Evolutionary conservation across 2,329 filamentous ascomycete species (phyloP).

Genomic region (Colletotrichum nymphaeae): DNA sequence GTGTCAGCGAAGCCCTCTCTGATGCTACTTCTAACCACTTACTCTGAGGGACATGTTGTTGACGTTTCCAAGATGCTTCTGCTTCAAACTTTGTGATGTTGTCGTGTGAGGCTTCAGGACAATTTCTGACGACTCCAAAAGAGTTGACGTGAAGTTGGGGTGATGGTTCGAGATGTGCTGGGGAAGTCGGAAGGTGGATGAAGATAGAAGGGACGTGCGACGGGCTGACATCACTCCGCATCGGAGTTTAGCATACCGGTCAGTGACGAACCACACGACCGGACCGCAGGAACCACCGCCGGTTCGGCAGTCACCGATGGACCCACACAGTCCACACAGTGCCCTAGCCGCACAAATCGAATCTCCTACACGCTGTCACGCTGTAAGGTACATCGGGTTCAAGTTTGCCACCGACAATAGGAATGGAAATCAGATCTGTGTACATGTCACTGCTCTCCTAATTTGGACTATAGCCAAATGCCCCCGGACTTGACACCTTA

Average conservation of each 20-base stretch:
- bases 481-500: no score
- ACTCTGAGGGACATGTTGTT: conserved; percentile 37
- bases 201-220: conserved; percentile 26
- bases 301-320: conserved; percentile 2
- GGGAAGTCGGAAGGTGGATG: conserved; percentile 5
- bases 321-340: neutral
- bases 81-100: neutral
- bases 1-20: neutral
- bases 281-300: conserved; percentile 1
- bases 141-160: conserved; percentile 12
- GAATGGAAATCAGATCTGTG: no score
- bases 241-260: conserved; percentile 11
- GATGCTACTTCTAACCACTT: conserved; percentile 34
- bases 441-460: no score
- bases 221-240: conserved; percentile 39
- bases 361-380: neutral
- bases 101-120: neutral
- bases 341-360: no score
- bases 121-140: neutral
- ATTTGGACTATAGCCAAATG: no score
- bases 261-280: conserved; percentile 25
- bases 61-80: neutral
- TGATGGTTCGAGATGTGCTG: conserved; percentile 2
- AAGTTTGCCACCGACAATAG: no score
- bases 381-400: no score